phyloP scores from a whole-genome alignment of 495 filamentous ascomycete genomes.

The Lepraria neglecta region DNA sequence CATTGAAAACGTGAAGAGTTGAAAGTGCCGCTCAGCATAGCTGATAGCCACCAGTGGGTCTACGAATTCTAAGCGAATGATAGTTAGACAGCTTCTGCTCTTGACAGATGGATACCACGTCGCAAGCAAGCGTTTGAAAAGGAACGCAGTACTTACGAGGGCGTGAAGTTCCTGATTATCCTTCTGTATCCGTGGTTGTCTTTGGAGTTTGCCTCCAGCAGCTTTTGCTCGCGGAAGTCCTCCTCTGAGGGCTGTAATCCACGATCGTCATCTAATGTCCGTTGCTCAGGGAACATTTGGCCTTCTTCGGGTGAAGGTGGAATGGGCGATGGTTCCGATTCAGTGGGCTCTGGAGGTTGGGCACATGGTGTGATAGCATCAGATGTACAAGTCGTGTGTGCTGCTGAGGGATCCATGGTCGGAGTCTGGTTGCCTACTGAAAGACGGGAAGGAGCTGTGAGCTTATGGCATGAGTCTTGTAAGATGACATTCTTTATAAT shows the following conservation, averaged over 20 bases:
- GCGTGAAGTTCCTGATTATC: constrained; percentile 22
- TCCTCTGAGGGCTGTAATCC: not conserved
- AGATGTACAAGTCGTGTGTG: not conserved
- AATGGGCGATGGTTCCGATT: not conserved
- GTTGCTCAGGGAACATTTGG: not conserved
- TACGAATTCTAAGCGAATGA: not conserved
- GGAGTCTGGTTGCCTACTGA: too few species aligned
- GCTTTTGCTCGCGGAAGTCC: constrained; percentile 1
- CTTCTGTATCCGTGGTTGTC: constrained; percentile 15
- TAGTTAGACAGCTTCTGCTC: not conserved
- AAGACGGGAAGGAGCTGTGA: too few species aligned
- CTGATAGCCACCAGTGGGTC: not conserved
- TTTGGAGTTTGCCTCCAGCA: not conserved
- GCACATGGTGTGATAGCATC: not conserved
- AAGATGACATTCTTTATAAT: too few species aligned
- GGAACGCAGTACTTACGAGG: constrained; percentile 16
- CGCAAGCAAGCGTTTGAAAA: too few species aligned
- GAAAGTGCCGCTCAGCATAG: not conserved
- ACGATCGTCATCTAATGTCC: not conserved
- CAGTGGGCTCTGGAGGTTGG: too few species aligned
- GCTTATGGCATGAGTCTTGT: too few species aligned
- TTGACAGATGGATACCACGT: not conserved
- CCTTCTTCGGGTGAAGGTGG: not conserved
- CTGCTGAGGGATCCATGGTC: not conserved
- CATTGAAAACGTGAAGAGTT: not conserved